These are phyloP conservation scores for Crassisporium funariophilum DNA, from an alignment of 768 basidiomycete species.

Conservation along the genomic window DNA sequence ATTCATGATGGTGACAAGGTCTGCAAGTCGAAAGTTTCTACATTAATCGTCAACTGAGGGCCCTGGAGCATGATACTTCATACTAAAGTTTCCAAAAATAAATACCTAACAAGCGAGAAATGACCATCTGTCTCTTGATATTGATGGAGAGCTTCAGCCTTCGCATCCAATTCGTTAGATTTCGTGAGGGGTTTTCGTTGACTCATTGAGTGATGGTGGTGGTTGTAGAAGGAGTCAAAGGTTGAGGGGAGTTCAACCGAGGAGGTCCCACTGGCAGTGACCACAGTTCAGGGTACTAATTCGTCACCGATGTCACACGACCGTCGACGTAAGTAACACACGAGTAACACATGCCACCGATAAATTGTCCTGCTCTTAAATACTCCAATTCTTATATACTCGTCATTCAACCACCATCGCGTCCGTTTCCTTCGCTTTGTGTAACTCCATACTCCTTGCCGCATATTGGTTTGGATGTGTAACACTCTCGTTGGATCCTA, in stretches of 20 bases:
- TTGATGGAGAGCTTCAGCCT: constrained; percentile 63
- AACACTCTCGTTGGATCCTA: constrained; percentile 84
- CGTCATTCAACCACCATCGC: constrained; percentile 46
- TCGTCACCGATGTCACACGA: too few relatives aligned
- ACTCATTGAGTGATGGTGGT: constrained; percentile 39
- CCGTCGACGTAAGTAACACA: too few relatives aligned
- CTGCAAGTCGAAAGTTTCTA: constrained; percentile 97
- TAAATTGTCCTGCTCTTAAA: too few relatives aligned
- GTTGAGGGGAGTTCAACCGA: background rate
- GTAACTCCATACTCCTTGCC: constrained; percentile 68
- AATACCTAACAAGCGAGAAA: constrained; percentile 94
- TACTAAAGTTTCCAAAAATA: constrained; percentile 15
- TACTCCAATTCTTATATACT: too few relatives aligned
- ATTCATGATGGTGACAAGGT: constrained; percentile 98
- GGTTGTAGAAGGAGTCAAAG: background rate
- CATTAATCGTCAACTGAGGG: constrained; percentile 11
- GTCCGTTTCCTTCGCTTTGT: constrained; percentile 41
- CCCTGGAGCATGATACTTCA: constrained; percentile 19
- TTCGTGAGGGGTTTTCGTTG: constrained; percentile 47
- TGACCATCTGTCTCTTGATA: constrained; percentile 92
- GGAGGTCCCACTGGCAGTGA: background rate
- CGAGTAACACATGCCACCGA: too few relatives aligned
- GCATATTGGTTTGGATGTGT: constrained; percentile 94
- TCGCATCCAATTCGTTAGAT: constrained; percentile 28
- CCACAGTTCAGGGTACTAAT: too few relatives aligned